These are phyloP conservation scores for Backusella mclennaniae DNA, from an alignment of 192 early-diverging fungal genomes.

Conservation along the genomic window DNA sequence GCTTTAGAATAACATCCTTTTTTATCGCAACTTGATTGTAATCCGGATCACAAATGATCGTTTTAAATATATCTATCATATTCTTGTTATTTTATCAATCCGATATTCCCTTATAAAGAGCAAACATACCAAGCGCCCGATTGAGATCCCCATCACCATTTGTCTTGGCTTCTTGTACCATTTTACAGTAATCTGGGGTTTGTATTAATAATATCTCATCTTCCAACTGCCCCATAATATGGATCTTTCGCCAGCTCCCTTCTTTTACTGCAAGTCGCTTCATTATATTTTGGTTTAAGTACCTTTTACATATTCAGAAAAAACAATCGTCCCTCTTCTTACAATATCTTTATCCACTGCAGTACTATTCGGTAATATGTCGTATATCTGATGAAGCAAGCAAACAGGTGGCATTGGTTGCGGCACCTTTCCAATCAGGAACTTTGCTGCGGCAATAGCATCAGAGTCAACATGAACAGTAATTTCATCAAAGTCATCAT, in stretches of 20 bases:
- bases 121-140: conserved; percentile 6
- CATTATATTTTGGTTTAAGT: not conserved
- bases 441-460: conserved; percentile 14
- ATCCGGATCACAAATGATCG: conserved; percentile 18
- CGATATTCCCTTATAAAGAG: not conserved
- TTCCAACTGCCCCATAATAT: conserved; percentile 40
- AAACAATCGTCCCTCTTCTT: not conserved
- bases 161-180: conserved; percentile 37
- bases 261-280: conserved; percentile 38
- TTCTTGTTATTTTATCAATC: not conserved
- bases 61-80: conserved; percentile 34
- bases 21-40: conserved; percentile 36
- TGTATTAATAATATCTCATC: conserved; percentile 47
- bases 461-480: not conserved
- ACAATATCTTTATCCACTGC: conserved; percentile 45
- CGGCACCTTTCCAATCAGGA: conserved; percentile 4
- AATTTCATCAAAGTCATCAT: conserved; percentile 1
- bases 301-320: not conserved
- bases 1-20: conserved; percentile 28
- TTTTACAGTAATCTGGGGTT: conserved; percentile 33
- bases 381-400: conserved; percentile 48
- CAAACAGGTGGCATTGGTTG: conserved; percentile 27
- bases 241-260: conserved; percentile 38
- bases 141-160: conserved; percentile 28
- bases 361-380: conserved; percentile 39